A percentile compares a stretch with the other conserved stretches of the same genome.
Conservation (phyloP, 2,329 filamentous ascomycete genomes). For the Stagonosporopsis chrysanthemi region DNA sequence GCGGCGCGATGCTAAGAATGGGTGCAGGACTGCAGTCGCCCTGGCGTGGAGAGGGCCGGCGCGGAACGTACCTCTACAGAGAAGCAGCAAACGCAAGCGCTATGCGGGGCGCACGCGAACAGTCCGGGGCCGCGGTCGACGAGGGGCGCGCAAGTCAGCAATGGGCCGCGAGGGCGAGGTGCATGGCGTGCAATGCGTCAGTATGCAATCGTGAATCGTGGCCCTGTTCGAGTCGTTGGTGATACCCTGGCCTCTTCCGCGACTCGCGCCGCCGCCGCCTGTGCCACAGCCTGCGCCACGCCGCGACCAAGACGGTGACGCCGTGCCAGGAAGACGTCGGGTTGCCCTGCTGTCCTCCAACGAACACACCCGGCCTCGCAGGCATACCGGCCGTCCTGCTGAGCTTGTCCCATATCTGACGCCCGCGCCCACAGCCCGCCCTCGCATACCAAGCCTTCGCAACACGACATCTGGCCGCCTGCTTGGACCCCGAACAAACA, state of each 20-base stretch:
- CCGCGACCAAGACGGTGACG: constrained; percentile 5
- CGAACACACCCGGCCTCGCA: not conserved
- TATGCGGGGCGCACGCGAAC: constrained; percentile 17
- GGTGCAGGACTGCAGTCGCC: not conserved
- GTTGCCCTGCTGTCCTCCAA: not conserved
- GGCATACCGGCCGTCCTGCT: not conserved
- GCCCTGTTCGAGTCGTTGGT: constrained; percentile 4
- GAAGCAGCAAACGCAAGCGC: constrained; percentile 33
- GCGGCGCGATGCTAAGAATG: not conserved
- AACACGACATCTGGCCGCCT: constrained; percentile 14
- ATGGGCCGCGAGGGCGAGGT: constrained; percentile 31
- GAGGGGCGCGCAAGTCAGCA: constrained; percentile 27
- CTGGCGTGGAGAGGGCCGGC: constrained; percentile 3
- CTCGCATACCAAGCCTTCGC: not conserved
- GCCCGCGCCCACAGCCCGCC: not conserved
- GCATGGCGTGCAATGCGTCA: constrained; percentile 33
- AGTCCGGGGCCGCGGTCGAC: constrained; percentile 7
- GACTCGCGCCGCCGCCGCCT: constrained; percentile 2
- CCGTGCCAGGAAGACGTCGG: constrained; percentile 6
- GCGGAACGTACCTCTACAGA: constrained; percentile 44
- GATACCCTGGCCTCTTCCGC: constrained; percentile 21
- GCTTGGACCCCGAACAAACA: constrained; percentile 1
- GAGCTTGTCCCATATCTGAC: not conserved
- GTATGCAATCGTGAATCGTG: constrained; percentile 13
- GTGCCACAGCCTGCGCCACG: constrained; percentile 13